Conservation (phyloP, 805 yeast species). For the Grigorovia humatica region DNA sequence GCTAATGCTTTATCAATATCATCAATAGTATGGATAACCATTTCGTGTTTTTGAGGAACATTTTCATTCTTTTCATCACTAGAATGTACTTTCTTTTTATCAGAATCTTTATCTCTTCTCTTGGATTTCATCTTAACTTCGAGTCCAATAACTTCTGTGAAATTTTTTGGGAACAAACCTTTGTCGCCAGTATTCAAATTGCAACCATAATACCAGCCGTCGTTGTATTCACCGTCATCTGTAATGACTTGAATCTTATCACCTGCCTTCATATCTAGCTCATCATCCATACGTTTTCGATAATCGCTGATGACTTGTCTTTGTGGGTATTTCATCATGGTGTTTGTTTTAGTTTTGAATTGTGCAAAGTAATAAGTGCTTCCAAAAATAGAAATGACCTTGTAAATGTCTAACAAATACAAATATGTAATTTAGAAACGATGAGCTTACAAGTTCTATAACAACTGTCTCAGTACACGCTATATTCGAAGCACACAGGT, state of each 20-base stretch:
- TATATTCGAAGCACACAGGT: too few relatives aligned
- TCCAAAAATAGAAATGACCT: not conserved
- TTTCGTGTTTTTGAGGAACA: not conserved
- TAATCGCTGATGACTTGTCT: slow-evolving; percentile 69
- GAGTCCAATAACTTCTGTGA: slow-evolving; percentile 47
- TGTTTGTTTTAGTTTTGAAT: too few relatives aligned
- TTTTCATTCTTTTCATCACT: not conserved
- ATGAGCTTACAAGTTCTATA: too few relatives aligned
- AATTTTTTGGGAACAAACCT: slow-evolving; percentile 84
- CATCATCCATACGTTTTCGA: slow-evolving; percentile 80
- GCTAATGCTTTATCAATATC: slow-evolving; percentile 66
- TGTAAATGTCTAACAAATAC: not conserved
- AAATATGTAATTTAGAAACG: not conserved
- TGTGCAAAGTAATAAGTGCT: not conserved
- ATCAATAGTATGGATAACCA: slow-evolving; percentile 43
- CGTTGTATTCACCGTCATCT: slow-evolving; percentile 87
- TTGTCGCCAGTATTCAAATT: slow-evolving; percentile 60
- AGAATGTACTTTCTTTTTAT: not conserved
- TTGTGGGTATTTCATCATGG: not conserved
- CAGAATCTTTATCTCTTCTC: slow-evolving; percentile 36
- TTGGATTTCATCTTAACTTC: slow-evolving; percentile 31
- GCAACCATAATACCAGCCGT: slow-evolving; percentile 93
- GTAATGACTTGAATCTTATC: slow-evolving; percentile 81
- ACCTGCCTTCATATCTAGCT: slow-evolving; percentile 66
- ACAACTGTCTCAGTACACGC: not conserved